A percentile compares a stretch with the other conserved stretches of the same genome.
These are phyloP conservation scores for Phytophthora megakarya DNA, from an alignment of 352 stramenopile genomes.

Conservation along the genomic window DNA sequence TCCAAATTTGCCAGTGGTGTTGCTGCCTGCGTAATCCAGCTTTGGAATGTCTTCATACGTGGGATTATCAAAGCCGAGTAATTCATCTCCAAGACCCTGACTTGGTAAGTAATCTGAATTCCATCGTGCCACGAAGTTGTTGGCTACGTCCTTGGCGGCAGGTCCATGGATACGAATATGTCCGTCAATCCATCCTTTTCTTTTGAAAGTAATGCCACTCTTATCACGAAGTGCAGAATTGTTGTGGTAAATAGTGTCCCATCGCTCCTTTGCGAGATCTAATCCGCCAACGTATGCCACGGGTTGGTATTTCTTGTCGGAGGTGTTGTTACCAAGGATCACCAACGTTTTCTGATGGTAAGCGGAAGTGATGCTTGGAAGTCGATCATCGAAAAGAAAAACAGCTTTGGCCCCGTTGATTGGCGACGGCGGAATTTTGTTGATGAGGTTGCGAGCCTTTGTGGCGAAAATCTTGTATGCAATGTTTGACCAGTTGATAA, in stretches of 20 bases:
- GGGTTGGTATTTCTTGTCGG: slow-evolving; percentile 16
- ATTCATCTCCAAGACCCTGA: slow-evolving; percentile 28
- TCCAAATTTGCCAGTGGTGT: slow-evolving; percentile 31
- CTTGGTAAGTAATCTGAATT: slow-evolving; percentile 44
- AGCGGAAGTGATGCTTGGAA: no score
- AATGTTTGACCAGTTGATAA: slow-evolving; percentile 57
- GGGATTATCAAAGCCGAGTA: slow-evolving; percentile 54
- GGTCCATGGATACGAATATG: slow-evolving; percentile 52
- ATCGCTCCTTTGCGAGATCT: slow-evolving; percentile 61
- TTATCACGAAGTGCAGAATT: slow-evolving; percentile 38
- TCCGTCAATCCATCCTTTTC: slow-evolving; percentile 63
- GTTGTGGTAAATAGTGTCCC: slow-evolving; percentile 66
- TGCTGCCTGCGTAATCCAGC: slow-evolving; percentile 41
- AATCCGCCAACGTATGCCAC: slow-evolving; percentile 60
- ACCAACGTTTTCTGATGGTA: slow-evolving; percentile 36
- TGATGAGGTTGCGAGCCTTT: slow-evolving; percentile 44
- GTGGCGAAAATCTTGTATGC: slow-evolving; percentile 44
- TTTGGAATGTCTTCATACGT: slow-evolving; percentile 36
- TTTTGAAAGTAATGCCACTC: slow-evolving; percentile 39
- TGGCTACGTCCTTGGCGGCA: slow-evolving; percentile 52
- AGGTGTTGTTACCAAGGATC: slow-evolving; percentile 12
- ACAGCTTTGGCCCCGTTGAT: slow-evolving; percentile 23
- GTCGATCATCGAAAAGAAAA: slow-evolving; percentile 38
- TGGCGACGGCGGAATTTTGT: slow-evolving; percentile 25
- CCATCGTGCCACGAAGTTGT: slow-evolving; percentile 63